Evolutionary conservation across 257 asterid species (phyloP).

Genomic region (Avicennia marina): DNA sequence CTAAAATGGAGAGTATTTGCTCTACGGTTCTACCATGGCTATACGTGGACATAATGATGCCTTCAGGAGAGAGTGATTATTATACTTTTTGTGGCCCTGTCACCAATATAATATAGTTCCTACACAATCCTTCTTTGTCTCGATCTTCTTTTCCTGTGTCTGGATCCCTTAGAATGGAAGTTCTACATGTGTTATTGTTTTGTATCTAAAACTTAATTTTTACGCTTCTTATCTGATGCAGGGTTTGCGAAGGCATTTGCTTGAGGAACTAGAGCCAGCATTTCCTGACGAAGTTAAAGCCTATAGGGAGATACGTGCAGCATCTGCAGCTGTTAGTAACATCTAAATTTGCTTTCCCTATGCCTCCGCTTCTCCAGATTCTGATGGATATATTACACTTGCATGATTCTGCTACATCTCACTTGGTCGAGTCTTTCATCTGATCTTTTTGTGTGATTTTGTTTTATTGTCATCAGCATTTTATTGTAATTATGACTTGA

Average conservation of each 20-base stretch:
- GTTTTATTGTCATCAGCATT: not conserved
- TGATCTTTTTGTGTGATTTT: not conserved
- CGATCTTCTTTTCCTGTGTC: not conserved
- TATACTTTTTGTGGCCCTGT: not conserved
- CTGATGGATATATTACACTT: not conserved
- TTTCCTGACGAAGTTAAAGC: constrained; percentile 87
- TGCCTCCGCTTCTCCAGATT: not conserved
- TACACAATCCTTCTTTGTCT: not conserved
- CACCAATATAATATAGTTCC: not conserved
- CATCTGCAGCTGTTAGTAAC: constrained; percentile 78
- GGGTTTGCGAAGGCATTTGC: constrained; percentile 49
- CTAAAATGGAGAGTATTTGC: no score
- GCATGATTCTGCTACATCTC: not conserved
- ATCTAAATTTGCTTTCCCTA: constrained; percentile 1
- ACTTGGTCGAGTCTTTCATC: not conserved
- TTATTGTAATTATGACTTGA: not conserved
- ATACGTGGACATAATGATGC: no score
- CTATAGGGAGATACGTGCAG: constrained; percentile 69
- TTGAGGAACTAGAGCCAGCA: constrained; percentile 82
- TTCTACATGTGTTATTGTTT: constrained; percentile 1
- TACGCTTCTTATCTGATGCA: constrained; percentile 20
- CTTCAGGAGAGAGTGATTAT: no score
- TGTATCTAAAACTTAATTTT: not conserved
- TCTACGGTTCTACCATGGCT: no score
- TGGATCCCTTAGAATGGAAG: constrained; percentile 1